These are phyloP conservation scores for Stylosanthes scabra DNA, from an alignment of 331 rosid species.

Conservation along the genomic window DNA sequence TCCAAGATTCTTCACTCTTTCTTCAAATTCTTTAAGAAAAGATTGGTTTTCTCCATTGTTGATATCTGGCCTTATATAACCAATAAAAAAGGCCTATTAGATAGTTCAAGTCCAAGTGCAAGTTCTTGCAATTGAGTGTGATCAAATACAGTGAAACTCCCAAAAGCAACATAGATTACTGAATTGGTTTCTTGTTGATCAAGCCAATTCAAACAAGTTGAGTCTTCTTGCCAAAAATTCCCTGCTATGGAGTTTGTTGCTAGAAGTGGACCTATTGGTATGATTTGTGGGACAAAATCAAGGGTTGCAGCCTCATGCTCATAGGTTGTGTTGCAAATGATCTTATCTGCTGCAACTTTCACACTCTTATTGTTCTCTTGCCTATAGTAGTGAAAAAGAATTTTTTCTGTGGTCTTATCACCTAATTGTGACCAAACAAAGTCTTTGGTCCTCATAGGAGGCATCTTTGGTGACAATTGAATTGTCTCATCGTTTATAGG, in stretches of 20 bases:
- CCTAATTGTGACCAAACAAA: conserved; percentile 44
- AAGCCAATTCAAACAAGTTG: conserved; percentile 47
- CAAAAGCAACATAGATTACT: conserved; percentile 53
- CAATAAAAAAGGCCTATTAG: conserved; percentile 50
- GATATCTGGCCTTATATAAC: conserved; percentile 41
- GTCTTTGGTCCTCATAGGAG: conserved; percentile 39
- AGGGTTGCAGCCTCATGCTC: conserved; percentile 51
- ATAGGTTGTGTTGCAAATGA: conserved; percentile 60
- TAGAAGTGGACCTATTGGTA: conserved; percentile 45
- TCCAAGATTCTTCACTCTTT: conserved; percentile 36
- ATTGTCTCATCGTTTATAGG: conserved; percentile 36
- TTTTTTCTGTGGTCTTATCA: conserved; percentile 36
- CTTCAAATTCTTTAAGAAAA: conserved; percentile 40
- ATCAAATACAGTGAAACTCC: conserved; percentile 39
- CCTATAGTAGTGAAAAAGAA: conserved; percentile 32
- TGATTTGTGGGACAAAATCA: conserved; percentile 38
- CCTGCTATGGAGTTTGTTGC: background rate
- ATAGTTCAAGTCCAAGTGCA: conserved; percentile 48
- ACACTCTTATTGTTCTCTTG: conserved; percentile 19
- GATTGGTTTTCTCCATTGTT: background rate
- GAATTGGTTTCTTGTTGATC: conserved; percentile 43
- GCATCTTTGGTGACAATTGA: conserved; percentile 45
- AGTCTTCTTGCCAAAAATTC: conserved; percentile 39
- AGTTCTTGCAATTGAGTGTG: conserved; percentile 46
- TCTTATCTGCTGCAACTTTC: conserved; percentile 46